These are phyloP conservation scores for Sporothrix globosa DNA, from an alignment of 2,329 filamentous ascomycete genomes.

Conservation along the genomic window DNA sequence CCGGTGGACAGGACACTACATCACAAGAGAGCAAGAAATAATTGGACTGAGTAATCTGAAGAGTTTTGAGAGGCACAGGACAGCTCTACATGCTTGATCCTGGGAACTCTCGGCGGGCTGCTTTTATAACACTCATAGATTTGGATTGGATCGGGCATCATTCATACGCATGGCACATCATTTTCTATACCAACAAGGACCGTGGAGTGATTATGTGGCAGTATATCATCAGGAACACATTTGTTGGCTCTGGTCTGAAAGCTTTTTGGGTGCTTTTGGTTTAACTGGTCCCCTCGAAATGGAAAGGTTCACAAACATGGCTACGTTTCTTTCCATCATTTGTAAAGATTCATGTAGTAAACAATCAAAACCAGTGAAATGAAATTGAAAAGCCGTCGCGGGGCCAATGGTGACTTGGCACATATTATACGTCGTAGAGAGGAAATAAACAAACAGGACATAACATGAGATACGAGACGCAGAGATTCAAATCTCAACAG, in stretches of 20 bases:
- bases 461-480: background rate
- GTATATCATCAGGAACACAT: too few relatives aligned
- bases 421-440: background rate
- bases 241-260: too few relatives aligned
- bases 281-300: background rate
- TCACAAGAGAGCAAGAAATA: slow-evolving; percentile 13
- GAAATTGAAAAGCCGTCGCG: background rate
- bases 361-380: slow-evolving; percentile 6
- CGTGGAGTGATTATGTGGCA: background rate
- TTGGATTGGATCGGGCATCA: background rate
- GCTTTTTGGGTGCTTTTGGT: background rate
- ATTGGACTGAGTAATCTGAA: background rate
- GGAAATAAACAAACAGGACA: background rate
- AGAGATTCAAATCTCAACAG: slow-evolving; percentile 4
- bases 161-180: background rate
- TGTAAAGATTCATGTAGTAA: background rate
- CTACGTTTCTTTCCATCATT: background rate
- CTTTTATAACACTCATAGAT: background rate
- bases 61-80: background rate
- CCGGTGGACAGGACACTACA: background rate
- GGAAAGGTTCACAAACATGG: background rate
- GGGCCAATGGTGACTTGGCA: slow-evolving; percentile 3
- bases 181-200: background rate
- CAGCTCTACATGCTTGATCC: background rate
- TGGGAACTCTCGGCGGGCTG: background rate